phyloP scores from a whole-genome alignment of 192 early-diverging fungal genomes.

The Cetraspora pellucida region DNA sequence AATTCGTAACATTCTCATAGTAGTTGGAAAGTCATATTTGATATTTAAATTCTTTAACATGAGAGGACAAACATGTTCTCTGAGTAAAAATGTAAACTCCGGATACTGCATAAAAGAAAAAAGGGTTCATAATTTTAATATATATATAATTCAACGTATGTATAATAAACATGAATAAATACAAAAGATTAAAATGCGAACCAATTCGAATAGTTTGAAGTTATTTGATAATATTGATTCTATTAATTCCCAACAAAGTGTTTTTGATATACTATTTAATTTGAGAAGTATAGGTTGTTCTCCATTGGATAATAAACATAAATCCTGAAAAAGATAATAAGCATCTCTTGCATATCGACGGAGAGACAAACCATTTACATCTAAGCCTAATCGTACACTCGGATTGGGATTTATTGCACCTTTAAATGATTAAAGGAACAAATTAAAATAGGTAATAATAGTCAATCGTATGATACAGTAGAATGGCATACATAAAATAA shows the following conservation, averaged over 20 bases:
- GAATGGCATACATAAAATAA: neutral
- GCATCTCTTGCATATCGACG: constrained; percentile 77
- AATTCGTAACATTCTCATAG: constrained; percentile 80
- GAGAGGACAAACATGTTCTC: constrained; percentile 85
- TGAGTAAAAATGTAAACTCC: constrained; percentile 69
- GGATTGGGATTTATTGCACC: constrained; percentile 13
- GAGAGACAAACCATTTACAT: constrained; percentile 32
- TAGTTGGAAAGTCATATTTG: constrained; percentile 77
- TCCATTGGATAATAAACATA: constrained; percentile 77
- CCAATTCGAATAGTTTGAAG: constrained; percentile 71
- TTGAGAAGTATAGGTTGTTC: constrained; percentile 66
- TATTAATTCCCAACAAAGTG: constrained; percentile 88
- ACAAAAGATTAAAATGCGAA: constrained; percentile 36
- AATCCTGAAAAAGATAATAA: constrained; percentile 84
- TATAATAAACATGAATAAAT: too few relatives aligned
- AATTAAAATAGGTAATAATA: neutral
- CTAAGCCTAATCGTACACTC: constrained; percentile 30
- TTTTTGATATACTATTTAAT: constrained; percentile 58
- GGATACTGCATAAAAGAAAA: constrained; percentile 55
- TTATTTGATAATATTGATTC: constrained; percentile 87
- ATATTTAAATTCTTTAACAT: constrained; percentile 93
- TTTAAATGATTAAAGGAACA: neutral
- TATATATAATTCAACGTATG: too few relatives aligned
- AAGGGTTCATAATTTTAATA: too few relatives aligned
- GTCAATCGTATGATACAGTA: neutral